Conservation (phyloP, 2,329 filamentous ascomycete genomes). For the Paramyrothecium roridum region DNA sequence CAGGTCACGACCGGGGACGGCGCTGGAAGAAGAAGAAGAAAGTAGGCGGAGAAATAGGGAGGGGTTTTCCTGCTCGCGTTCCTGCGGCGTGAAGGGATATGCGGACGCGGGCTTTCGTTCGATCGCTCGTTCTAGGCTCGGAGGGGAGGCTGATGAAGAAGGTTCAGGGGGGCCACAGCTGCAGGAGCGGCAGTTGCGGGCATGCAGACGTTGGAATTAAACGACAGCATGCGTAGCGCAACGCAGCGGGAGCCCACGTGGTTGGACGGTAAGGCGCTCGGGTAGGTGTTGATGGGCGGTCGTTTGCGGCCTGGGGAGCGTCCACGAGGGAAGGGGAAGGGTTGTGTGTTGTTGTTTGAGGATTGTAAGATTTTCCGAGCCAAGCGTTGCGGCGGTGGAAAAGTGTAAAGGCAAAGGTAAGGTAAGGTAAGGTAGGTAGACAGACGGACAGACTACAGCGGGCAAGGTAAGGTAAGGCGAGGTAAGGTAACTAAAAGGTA, state of each 20-base stretch:
- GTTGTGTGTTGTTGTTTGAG: not conserved
- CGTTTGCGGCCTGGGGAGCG: not conserved
- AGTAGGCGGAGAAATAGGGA: not conserved
- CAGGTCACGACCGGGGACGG: slow-evolving; percentile 25
- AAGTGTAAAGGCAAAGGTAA: not conserved
- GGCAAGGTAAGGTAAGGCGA: too few species aligned
- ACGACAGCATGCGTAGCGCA: not conserved
- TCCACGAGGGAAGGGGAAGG: not conserved
- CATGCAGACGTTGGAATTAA: not conserved
- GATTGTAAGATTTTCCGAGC: slow-evolving; percentile 1
- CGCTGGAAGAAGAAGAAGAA: not conserved
- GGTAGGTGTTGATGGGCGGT: not conserved
- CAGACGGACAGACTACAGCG: too few species aligned
- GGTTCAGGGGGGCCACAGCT: not conserved
- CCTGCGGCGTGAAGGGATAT: not conserved
- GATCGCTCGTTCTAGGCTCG: not conserved
- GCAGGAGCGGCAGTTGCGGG: not conserved
- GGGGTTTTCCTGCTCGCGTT: not conserved
- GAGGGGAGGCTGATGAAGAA: not conserved
- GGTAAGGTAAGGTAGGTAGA: too few species aligned
- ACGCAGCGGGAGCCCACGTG: not conserved
- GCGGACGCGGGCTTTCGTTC: not conserved
- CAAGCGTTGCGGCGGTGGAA: not conserved
- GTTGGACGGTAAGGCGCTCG: not conserved
- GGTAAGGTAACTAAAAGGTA: too few species aligned